Evolutionary conservation across 495 filamentous ascomycete genomes (phyloP).

Genomic region (Hyaloscypha bicolor): DNA sequence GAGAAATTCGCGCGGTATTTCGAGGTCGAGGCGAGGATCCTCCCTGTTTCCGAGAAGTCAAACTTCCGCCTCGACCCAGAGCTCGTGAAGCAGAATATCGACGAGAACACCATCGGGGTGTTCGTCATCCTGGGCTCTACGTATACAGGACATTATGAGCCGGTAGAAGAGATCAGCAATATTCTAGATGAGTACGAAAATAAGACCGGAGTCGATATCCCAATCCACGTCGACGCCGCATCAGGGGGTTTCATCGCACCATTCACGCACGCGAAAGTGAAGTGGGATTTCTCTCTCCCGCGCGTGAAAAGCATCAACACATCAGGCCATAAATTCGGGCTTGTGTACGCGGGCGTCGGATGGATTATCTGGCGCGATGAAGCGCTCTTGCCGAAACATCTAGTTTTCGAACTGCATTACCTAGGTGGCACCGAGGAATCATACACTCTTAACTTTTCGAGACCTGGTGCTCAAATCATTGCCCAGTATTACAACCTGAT

Average conservation of each 20-base stretch:
- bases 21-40: conserved; percentile 72
- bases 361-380: conserved; percentile 79
- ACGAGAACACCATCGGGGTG: conserved; percentile 79
- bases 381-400: conserved; percentile 65
- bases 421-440: conserved; percentile 74
- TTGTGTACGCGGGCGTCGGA: conserved; percentile 72
- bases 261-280: conserved; percentile 65
- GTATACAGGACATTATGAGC: conserved; percentile 78
- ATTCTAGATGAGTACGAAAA: conserved; percentile 67
- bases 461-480: conserved; percentile 71
- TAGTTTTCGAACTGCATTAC: conserved; percentile 77
- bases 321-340: conserved; percentile 75
- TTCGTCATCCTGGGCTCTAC: conserved; percentile 77
- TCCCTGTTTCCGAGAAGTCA: conserved; percentile 66
- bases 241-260: conserved; percentile 75
- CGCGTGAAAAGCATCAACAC: conserved; percentile 76
- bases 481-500: conserved; percentile 80
- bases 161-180: conserved; percentile 66
- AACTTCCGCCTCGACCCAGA: conserved; percentile 64
- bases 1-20: conserved; percentile 79
- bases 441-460: conserved; percentile 76
- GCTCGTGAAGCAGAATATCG: conserved; percentile 64
- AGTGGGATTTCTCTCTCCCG: conserved; percentile 72
- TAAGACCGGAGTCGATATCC: conserved; percentile 65
- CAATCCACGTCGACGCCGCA: conserved; percentile 77